Conservation (phyloP, 805 yeast genomes). For the Candida maltosa region DNA sequence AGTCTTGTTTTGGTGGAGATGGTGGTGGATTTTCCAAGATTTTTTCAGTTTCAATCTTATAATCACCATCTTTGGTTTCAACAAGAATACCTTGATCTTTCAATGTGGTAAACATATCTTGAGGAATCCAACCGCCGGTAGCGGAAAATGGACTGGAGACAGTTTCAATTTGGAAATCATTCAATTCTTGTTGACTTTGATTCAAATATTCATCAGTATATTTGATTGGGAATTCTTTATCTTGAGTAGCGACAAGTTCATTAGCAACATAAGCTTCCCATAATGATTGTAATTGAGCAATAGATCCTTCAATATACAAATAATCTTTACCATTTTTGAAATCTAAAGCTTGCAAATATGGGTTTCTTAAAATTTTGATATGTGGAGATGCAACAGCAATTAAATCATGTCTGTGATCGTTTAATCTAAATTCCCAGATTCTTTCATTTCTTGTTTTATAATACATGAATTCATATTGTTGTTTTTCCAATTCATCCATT, state of each 20-base stretch:
- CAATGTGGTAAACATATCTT: constrained; percentile 78
- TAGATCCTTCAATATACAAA: constrained; percentile 61
- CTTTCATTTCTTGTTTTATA: constrained; percentile 89
- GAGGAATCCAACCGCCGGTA: constrained; percentile 95
- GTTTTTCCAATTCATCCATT: constrained; percentile 69
- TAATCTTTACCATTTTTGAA: constrained; percentile 56
- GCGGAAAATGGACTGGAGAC: constrained; percentile 80
- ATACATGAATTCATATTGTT: constrained; percentile 82
- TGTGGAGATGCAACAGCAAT: constrained; percentile 85
- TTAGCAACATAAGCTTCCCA: constrained; percentile 67
- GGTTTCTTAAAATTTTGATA: constrained; percentile 64
- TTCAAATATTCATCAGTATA: constrained; percentile 59
- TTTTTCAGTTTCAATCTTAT: constrained; percentile 30
- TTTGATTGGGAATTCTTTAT: constrained; percentile 52
- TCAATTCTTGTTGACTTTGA: constrained; percentile 54
- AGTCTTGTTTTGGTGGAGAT: not conserved
- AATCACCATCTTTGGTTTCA: constrained; percentile 48
- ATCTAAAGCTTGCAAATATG: constrained; percentile 60
- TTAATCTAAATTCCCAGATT: constrained; percentile 78
- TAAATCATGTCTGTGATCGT: constrained; percentile 59
- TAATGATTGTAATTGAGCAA: constrained; percentile 61
- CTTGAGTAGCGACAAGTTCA: constrained; percentile 46
- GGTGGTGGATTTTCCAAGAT: constrained; percentile 13
- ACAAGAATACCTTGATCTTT: constrained; percentile 64
- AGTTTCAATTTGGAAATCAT: constrained; percentile 64